Conservation (phyloP, 768 basidiomycete genomes). For the Omphalotus guepiniiformis region DNA sequence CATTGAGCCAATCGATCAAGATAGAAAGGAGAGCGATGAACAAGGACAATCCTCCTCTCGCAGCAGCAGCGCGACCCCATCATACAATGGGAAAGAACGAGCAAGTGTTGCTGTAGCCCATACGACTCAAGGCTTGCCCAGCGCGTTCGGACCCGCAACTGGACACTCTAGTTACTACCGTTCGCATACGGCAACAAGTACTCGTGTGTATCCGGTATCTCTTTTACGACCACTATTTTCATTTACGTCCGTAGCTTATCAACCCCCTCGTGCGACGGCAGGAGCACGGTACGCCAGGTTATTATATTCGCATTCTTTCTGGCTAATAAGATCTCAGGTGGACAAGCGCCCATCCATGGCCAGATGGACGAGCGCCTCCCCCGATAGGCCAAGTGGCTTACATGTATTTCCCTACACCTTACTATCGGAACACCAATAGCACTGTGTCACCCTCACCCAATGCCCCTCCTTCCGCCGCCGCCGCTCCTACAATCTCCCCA, state of each 20-base stretch:
- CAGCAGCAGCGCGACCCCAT: constrained; percentile 44
- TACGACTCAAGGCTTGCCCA: constrained; percentile 24
- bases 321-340: constrained; percentile 36
- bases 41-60: constrained; percentile 44
- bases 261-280: not conserved
- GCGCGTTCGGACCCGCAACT: constrained; percentile 30
- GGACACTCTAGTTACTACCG: constrained; percentile 62
- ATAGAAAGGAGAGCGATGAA: constrained; percentile 26
- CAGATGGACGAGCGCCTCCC: constrained; percentile 26
- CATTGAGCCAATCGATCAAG: constrained; percentile 43
- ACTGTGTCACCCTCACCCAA: constrained; percentile 14
- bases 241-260: not conserved
- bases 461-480: not conserved
- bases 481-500: not conserved
- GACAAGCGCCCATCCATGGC: constrained; percentile 38
- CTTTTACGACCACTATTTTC: not conserved
- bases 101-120: constrained; percentile 23
- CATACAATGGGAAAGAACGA: constrained; percentile 37
- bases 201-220: constrained; percentile 27
- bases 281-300: not conserved
- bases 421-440: constrained; percentile 37
- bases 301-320: constrained; percentile 21
- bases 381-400: constrained; percentile 33
- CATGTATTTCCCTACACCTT: constrained; percentile 32
- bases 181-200: constrained; percentile 49